Evolutionary conservation across 2,329 filamentous ascomycete genomes (phyloP).

Genomic region (Colletotrichum nymphaeae): DNA sequence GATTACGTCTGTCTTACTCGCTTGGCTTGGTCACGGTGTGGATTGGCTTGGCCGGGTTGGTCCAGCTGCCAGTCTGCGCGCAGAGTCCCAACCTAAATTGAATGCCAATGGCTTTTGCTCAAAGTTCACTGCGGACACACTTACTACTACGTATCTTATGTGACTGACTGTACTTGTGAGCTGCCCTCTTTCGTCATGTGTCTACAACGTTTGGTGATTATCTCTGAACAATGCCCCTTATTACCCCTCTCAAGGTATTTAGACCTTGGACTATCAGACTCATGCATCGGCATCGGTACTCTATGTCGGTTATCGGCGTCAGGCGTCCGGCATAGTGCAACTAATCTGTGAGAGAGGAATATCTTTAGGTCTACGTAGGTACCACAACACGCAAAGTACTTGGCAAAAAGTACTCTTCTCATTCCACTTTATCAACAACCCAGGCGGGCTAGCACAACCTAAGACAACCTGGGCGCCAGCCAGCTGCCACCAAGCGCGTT

Average conservation of each 20-base stretch:
- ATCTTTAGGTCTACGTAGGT: neutral
- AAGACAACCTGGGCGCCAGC: constrained; percentile 27
- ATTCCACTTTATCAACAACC: neutral
- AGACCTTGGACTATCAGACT: neutral
- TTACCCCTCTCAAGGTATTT: neutral
- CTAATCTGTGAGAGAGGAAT: neutral
- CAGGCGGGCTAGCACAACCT: constrained; percentile 21
- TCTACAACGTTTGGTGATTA: neutral
- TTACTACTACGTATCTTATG: no score
- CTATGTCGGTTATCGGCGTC: neutral
- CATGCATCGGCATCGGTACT: neutral
- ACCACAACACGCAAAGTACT: neutral
- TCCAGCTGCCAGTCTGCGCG: neutral
- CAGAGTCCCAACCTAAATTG: constrained; percentile 24
- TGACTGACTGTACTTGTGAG: neutral
- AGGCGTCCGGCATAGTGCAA: neutral
- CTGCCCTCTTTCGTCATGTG: neutral
- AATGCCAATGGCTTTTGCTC: neutral
- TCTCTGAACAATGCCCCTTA: neutral
- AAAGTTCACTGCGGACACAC: neutral
- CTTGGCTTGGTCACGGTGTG: neutral
- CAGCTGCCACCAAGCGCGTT: constrained; percentile 22
- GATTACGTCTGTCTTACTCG: constrained; percentile 9
- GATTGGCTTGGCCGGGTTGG: constrained; percentile 19
- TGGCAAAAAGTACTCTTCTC: neutral